Conservation (phyloP, 2,329 filamentous ascomycete genomes). For the Ophiostoma pallidulum region DNA sequence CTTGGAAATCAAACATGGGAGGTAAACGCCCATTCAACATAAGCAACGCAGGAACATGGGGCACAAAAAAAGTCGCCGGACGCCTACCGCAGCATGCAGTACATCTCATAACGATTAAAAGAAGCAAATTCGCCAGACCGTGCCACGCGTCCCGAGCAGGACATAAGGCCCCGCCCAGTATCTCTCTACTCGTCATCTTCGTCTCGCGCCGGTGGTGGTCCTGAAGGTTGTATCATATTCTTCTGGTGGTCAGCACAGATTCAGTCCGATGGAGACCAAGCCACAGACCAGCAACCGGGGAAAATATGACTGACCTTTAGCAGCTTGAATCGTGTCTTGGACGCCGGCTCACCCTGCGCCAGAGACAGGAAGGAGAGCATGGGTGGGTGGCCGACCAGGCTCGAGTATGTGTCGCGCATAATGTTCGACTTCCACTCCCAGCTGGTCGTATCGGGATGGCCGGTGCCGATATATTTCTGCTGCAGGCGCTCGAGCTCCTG, state of each 20-base stretch:
- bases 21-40: too few relatives aligned
- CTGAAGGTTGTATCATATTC: constrained; percentile 59
- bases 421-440: constrained; percentile 98
- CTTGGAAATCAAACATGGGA: too few relatives aligned
- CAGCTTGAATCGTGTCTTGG: constrained; percentile 69
- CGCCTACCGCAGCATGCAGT: too few relatives aligned
- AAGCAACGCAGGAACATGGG: too few relatives aligned
- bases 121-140: background rate
- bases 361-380: constrained; percentile 83
- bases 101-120: background rate
- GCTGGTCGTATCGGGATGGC: constrained; percentile 91
- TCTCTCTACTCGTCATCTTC: constrained; percentile 30
- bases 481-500: constrained; percentile 97
- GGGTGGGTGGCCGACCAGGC: constrained; percentile 81
- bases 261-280: too few relatives aligned
- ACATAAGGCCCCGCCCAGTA: too few relatives aligned
- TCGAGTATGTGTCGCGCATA: constrained; percentile 82
- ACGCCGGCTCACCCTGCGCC: constrained; percentile 74
- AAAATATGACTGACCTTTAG: constrained; percentile 57
- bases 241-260: constrained; percentile 21
- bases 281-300: background rate
- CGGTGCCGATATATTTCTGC: constrained; percentile 90
- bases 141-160: background rate
- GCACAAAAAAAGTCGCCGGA: too few relatives aligned
- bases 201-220: constrained; percentile 48